phyloP scores from a whole-genome alignment of 2,329 filamentous ascomycete genomes.

The Ambrosiella beaveri region DNA sequence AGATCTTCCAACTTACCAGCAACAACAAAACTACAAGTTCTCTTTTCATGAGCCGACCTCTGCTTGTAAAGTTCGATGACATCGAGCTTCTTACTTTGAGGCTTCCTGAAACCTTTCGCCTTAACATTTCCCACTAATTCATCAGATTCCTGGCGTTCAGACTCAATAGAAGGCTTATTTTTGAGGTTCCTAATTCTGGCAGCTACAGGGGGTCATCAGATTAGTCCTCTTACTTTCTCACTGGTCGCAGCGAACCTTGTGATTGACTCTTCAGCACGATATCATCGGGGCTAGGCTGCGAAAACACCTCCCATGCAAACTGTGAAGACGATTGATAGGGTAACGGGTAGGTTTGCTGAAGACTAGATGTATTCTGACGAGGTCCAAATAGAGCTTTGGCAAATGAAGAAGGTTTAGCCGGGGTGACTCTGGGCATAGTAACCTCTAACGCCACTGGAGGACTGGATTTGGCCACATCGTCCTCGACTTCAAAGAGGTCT shows the following conservation, averaged over 20 bases:
- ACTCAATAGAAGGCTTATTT: not conserved
- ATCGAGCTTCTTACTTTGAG: constrained; percentile 62
- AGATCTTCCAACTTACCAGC: constrained; percentile 45
- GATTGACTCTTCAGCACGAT: constrained; percentile 73
- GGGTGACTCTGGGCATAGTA: not conserved
- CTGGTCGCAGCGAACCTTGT: constrained; percentile 51
- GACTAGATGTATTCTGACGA: constrained; percentile 15
- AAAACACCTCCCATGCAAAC: constrained; percentile 47
- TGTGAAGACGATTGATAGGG: constrained; percentile 33
- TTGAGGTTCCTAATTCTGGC: not conserved
- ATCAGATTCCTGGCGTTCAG: not conserved
- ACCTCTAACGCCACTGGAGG: not conserved
- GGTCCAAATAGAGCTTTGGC: constrained; percentile 35
- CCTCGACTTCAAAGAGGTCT: not conserved
- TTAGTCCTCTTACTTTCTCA: constrained; percentile 12
- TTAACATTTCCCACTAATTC: not conserved
- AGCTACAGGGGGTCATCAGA: constrained; percentile 7
- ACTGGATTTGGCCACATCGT: not conserved
- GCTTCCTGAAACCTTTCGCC: constrained; percentile 28
- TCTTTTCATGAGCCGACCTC: constrained; percentile 52
- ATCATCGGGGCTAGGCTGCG: constrained; percentile 81
- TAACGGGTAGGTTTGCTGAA: constrained; percentile 23
- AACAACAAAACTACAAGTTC: constrained; percentile 76
- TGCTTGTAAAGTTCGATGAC: constrained; percentile 60
- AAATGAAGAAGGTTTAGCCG: constrained; percentile 34